These are phyloP conservation scores for Sporisorium graminicola DNA, from an alignment of 1,284 basidiomycete species.

Conservation along the genomic window DNA sequence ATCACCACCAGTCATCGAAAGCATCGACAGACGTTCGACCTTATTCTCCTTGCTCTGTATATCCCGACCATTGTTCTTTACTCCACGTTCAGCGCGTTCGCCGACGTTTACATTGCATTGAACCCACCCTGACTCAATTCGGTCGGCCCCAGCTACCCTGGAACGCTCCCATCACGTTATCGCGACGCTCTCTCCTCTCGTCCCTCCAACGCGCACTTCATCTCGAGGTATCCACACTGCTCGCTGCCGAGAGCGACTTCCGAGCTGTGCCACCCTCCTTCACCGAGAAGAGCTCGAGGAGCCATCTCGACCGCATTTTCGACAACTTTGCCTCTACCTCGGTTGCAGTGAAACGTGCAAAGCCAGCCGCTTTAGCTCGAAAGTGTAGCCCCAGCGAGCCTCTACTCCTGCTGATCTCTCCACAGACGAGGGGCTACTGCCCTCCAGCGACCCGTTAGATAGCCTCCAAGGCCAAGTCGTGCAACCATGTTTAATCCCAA, in stretches of 20 bases:
- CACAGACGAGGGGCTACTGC: not conserved
- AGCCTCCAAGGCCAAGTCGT: not conserved
- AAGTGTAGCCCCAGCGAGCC: not conserved
- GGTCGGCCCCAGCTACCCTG: no score
- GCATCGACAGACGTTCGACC: not conserved
- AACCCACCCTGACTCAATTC: no score
- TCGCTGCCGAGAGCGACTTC: not conserved
- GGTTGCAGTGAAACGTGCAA: not conserved
- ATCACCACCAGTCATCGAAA: not conserved
- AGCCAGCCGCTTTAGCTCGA: not conserved
- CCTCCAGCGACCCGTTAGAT: not conserved
- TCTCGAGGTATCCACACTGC: not conserved
- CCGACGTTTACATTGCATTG: not conserved
- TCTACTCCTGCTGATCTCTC: not conserved
- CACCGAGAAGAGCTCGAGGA: not conserved
- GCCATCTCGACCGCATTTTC: not conserved
- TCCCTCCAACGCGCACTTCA: not conserved
- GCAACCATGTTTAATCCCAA: slow-evolving; percentile 19
- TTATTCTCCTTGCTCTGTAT: not conserved
- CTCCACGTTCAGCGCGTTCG: not conserved
- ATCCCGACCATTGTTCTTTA: not conserved
- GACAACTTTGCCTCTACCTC: not conserved
- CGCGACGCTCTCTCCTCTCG: no score
- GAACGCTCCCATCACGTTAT: not conserved
- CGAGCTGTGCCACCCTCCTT: not conserved